phyloP scores from a whole-genome alignment of 2,329 filamentous ascomycete species.

The Penicillium digitatum region DNA sequence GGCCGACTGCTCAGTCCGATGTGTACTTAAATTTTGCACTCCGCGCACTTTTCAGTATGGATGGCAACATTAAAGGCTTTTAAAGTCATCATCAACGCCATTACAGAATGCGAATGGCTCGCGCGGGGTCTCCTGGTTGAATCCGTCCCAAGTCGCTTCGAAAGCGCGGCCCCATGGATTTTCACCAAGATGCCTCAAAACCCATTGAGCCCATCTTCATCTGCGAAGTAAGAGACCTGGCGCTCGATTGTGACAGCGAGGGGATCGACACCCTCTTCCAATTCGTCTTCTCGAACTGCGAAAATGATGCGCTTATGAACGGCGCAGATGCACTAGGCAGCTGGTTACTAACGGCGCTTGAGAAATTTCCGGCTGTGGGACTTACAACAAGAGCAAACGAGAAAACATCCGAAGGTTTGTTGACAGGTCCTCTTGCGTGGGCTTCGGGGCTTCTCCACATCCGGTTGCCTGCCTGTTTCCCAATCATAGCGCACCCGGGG shows the following conservation, averaged over 20 bases:
- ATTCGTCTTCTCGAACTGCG: background rate
- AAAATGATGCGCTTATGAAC: background rate
- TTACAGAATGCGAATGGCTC: background rate
- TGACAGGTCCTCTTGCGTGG: background rate
- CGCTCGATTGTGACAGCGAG: background rate
- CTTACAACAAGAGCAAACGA: background rate
- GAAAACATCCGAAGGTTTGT: background rate
- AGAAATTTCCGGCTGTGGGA: background rate
- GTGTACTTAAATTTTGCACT: too few species aligned
- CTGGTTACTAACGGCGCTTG: background rate
- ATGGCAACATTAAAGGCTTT: too few species aligned
- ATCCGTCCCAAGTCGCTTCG: background rate
- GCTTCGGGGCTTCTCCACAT: background rate
- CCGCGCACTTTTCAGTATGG: too few species aligned
- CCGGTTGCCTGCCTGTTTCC: background rate
- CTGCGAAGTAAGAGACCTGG: background rate
- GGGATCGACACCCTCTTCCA: background rate
- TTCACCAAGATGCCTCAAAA: background rate
- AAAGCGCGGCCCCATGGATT: background rate
- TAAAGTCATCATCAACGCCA: background rate
- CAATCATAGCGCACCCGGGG: background rate
- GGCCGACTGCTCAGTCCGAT: too few species aligned
- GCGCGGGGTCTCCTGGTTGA: background rate
- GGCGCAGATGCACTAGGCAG: background rate
- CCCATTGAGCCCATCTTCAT: background rate